These are phyloP conservation scores for Giardia duodenalis DNA, from an alignment of 208 protist species.

Conservation along the genomic window DNA sequence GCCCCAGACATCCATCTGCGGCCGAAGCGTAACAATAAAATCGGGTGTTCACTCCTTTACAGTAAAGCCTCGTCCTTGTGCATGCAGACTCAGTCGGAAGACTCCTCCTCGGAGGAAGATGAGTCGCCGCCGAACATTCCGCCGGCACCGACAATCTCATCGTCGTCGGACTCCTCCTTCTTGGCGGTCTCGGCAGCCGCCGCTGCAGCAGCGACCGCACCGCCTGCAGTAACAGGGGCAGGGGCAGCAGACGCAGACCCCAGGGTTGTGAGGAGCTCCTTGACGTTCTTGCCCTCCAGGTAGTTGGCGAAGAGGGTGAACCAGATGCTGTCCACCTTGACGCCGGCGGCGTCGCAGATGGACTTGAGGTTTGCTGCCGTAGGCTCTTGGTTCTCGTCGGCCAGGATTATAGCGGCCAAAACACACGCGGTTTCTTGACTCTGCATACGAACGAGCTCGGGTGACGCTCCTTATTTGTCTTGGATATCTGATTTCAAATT, in stretches of 20 bases:
- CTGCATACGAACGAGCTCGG: not conserved
- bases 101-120: not conserved
- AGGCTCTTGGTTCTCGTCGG: conserved; percentile 14
- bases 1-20: too few relatives aligned
- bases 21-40: too few relatives aligned
- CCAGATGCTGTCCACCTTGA: conserved; percentile 27
- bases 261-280: conserved; percentile 28
- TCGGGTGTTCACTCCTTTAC: not conserved
- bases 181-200: conserved; percentile 5
- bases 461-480: not conserved
- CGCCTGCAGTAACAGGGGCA: conserved; percentile 32
- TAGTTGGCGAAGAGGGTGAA: conserved; percentile 36
- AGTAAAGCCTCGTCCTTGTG: not conserved
- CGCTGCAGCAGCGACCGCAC: conserved; percentile 24
- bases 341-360: conserved; percentile 21
- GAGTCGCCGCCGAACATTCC: not conserved
- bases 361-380: conserved; percentile 1
- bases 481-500: not conserved
- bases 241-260: conserved; percentile 32
- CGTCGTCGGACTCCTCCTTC: conserved; percentile 26
- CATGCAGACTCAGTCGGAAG: conserved; percentile 7
- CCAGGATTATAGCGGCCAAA: conserved; percentile 32
- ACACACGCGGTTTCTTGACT: conserved; percentile 28
- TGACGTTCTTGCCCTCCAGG: conserved; percentile 33
- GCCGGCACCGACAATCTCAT: conserved; percentile 14